Conservation (phyloP, 495 filamentous ascomycete species). For the Talaromyces thailandensis region DNA sequence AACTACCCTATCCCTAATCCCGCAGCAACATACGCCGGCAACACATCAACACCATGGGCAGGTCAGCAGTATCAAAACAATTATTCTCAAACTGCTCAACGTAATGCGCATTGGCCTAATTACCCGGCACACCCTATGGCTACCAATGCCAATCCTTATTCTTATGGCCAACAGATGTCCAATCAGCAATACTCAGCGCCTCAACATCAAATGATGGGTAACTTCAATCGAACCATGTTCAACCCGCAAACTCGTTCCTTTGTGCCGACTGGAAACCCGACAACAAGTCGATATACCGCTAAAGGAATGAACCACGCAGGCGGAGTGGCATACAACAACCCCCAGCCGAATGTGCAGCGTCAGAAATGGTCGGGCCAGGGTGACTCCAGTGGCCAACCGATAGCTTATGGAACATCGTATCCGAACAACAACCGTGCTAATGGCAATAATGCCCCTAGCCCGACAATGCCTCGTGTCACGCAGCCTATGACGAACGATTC, state of each 20-base stretch:
- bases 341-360: conserved; percentile 14
- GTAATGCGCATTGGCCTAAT: conserved; percentile 29
- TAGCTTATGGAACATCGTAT: neutral
- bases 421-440: conserved; percentile 12
- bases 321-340: conserved; percentile 18
- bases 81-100: conserved; percentile 34
- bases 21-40: conserved; percentile 19
- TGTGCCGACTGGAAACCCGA: conserved; percentile 46
- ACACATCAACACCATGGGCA: conserved; percentile 22
- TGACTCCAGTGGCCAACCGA: conserved; percentile 16
- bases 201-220: conserved; percentile 72
- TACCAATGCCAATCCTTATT: conserved; percentile 47
- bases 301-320: conserved; percentile 22
- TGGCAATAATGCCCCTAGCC: conserved; percentile 2
- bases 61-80: conserved; percentile 25
- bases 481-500: conserved; percentile 24
- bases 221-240: conserved; percentile 75
- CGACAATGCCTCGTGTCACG: conserved; percentile 12
- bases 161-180: conserved; percentile 55
- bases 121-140: conserved; percentile 30
- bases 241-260: conserved; percentile 91
- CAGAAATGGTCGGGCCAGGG: conserved; percentile 26
- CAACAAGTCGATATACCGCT: conserved; percentile 20
- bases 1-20: conserved; percentile 28
- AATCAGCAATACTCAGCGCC: conserved; percentile 56